A percentile compares a stretch with the other conserved stretches of the same genome.
These are phyloP conservation scores for Alternaria solani DNA, from an alignment of 2,329 filamentous ascomycete genomes.

Conservation along the genomic window DNA sequence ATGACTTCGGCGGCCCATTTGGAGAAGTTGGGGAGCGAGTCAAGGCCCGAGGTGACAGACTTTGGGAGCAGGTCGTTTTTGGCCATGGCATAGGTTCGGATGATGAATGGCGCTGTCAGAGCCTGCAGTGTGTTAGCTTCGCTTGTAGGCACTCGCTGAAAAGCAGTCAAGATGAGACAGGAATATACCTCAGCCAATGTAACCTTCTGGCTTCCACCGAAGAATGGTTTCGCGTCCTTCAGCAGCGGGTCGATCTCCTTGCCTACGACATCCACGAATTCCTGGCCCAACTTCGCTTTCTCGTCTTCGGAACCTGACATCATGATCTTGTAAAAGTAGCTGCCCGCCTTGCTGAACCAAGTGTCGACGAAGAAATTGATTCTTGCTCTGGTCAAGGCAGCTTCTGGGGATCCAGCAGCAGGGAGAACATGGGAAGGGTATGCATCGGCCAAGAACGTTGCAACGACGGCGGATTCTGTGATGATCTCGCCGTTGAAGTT, in stretches of 20 bases:
- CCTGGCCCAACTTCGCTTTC: conserved; percentile 57
- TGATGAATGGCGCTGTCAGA: conserved; percentile 70
- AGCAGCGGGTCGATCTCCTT: conserved; percentile 80
- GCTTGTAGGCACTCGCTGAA: background rate
- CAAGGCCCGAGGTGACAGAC: conserved; percentile 58
- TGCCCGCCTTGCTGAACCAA: conserved; percentile 68
- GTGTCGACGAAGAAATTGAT: conserved; percentile 77
- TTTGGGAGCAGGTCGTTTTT: conserved; percentile 64
- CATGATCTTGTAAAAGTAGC: conserved; percentile 56
- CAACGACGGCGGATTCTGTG: conserved; percentile 76
- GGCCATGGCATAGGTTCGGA: conserved; percentile 65
- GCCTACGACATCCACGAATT: conserved; percentile 63
- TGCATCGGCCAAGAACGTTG: conserved; percentile 74
- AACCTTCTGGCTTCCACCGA: conserved; percentile 59
- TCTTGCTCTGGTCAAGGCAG: conserved; percentile 69
- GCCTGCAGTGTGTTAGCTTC: conserved; percentile 54
- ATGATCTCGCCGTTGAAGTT: conserved; percentile 71
- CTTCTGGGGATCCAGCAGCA: conserved; percentile 59
- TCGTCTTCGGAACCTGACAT: conserved; percentile 59
- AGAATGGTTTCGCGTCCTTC: conserved; percentile 55
- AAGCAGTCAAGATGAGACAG: background rate
- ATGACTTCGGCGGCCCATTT: conserved; percentile 71
- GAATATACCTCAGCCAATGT: conserved; percentile 74
- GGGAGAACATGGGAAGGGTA: conserved; percentile 74
- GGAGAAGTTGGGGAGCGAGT: conserved; percentile 70